Conservation (phyloP, 768 basidiomycete genomes). For the Mycena albidolilacea region DNA sequence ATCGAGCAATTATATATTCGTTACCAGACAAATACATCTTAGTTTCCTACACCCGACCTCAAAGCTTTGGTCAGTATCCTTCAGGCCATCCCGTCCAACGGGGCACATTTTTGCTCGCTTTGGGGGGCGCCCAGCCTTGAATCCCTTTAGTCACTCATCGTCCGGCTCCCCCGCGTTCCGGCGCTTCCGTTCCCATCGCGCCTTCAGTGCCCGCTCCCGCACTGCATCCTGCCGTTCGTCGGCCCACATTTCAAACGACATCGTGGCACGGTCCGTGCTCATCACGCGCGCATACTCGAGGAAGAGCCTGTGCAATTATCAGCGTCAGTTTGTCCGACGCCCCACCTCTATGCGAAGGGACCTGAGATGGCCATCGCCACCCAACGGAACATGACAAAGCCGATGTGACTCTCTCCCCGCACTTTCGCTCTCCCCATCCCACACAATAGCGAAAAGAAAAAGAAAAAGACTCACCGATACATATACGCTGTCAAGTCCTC, state of each 20-base stretch:
- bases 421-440: background rate
- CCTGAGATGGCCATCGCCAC: too few species aligned
- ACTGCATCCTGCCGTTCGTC: conserved; percentile 24
- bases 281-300: conserved; percentile 70
- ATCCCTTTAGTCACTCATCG: too few species aligned
- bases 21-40: too few species aligned
- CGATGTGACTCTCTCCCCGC: too few species aligned
- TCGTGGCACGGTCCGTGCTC: conserved; percentile 60
- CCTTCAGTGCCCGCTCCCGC: conserved; percentile 21
- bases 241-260: conserved; percentile 50
- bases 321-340: background rate
- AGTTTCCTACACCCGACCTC: too few species aligned
- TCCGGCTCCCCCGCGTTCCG: background rate
- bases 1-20: too few species aligned
- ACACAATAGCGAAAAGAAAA: background rate
- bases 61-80: too few species aligned
- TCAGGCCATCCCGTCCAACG: too few species aligned
- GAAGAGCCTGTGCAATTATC: conserved; percentile 55
- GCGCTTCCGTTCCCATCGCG: conserved; percentile 6
- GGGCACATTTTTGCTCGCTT: too few species aligned
- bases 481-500: conserved; percentile 74
- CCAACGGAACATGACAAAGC: too few species aligned
- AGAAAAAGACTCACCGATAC: conserved; percentile 62
- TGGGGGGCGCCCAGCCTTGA: too few species aligned
- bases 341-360: too few species aligned